Evolutionary conservation across 2,329 filamentous ascomycete genomes (phyloP), one percentile per base, ranked within the genome.

Genomic region (Cercospora sp.): DNA sequence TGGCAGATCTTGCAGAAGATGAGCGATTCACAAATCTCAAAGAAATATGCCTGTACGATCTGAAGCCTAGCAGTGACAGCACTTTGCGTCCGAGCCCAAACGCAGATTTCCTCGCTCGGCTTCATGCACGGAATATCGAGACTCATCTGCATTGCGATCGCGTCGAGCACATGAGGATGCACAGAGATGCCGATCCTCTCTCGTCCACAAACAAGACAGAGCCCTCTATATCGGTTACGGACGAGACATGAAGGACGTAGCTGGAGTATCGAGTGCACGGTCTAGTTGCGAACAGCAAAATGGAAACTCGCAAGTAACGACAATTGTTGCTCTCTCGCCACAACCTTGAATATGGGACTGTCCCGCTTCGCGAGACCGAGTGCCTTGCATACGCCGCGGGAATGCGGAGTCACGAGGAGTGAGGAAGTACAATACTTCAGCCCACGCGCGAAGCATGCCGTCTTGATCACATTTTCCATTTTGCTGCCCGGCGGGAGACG

Each of bases 1-100:
- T 70, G 66, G 64, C 73, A 74, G 30, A 60, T 30, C 30, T 33
- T 57, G 33, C 58, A 18, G 45, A 62, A 58, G n/a, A 28, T 5
- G 42, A 58, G 60, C 16, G 42, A 16, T 61, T 61, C 26, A 26
- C 16, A 30, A 66, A 18, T 3, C 30, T 66, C 18, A 55, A 30
- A 26, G 28, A 66, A 40, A 48, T 66, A 18, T 66, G 64, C 48
- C 31, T 66, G 12, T 61, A 40, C 13, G 23, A 60, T 9, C 40
- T 51, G 33, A 31, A 48, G 40, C 10, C 33, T 6, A 13, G 31
- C 3, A 13, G 10, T 26, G 20, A 26, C 20, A 13, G 18, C 20
- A 10, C 45, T 3, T 20, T 13, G 9, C 18, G 9, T 51, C 20
- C 31, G 53, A 53, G 30, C 16, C 6, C 28, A 13, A 40, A 58